Evolutionary conservation across 352 stramenopile genomes (phyloP).

Genomic region (Phytophthora cactorum): DNA sequence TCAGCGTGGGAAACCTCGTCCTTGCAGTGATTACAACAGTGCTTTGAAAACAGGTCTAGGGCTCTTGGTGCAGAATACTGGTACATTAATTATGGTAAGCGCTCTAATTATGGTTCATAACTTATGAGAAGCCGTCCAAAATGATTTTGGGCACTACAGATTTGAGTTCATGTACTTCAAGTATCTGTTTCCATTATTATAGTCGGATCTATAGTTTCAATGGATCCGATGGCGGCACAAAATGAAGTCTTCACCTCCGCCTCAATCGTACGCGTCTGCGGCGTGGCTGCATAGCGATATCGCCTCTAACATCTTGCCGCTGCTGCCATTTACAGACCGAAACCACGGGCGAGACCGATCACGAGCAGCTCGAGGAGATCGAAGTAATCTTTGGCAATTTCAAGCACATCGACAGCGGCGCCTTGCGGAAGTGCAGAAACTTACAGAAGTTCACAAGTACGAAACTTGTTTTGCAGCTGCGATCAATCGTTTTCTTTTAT

Average conservation of each 20-base stretch:
- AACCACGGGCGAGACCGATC: slow-evolving; percentile 62
- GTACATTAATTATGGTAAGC: no score
- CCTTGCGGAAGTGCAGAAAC: slow-evolving; percentile 55
- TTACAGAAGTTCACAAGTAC: slow-evolving; percentile 64
- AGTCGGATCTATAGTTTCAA: background rate
- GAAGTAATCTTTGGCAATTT: slow-evolving; percentile 86
- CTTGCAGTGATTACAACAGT: no score
- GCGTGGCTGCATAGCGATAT: background rate
- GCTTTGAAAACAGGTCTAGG: no score
- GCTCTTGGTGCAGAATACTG: no score
- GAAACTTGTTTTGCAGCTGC: background rate
- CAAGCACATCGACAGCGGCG: slow-evolving; percentile 46
- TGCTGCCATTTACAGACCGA: slow-evolving; percentile 46
- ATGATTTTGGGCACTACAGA: background rate
- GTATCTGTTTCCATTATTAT: no score
- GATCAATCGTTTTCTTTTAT: background rate
- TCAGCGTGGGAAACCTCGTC: no score
- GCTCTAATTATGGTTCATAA: no score
- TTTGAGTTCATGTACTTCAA: no score
- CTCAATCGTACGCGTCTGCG: slow-evolving; percentile 38
- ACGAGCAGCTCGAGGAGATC: slow-evolving; percentile 69
- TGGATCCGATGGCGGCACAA: background rate
- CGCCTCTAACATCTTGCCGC: background rate
- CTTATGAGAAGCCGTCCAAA: background rate
- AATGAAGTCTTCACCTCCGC: slow-evolving; percentile 40